A percentile compares a stretch with the other conserved stretches of the same genome.
Conservation (phyloP, 1,284 basidiomycete species). For the Ganoderma leucocontextum region DNA sequence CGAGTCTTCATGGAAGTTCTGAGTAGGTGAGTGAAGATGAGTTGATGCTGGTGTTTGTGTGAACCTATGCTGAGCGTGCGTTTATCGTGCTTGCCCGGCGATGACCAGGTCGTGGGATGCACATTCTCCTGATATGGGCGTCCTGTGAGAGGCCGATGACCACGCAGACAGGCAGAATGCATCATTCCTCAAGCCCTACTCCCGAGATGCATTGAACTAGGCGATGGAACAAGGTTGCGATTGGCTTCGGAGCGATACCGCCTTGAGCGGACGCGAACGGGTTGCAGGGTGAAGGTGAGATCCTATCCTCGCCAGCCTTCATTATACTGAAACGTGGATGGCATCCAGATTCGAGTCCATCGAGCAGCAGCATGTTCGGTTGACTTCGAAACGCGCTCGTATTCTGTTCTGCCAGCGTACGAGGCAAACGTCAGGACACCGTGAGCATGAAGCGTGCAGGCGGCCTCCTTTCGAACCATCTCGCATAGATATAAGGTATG, state of each 20-base stretch:
- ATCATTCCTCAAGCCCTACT: not conserved
- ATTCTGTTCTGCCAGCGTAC: not conserved
- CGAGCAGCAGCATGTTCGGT: not conserved
- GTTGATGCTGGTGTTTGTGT: not conserved
- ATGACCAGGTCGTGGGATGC: not conserved
- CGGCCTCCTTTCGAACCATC: not conserved
- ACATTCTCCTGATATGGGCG: not conserved
- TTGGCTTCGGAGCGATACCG: not conserved
- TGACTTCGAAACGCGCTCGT: not conserved
- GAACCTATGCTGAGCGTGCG: not conserved
- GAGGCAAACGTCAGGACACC: not conserved
- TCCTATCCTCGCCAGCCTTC: not conserved
- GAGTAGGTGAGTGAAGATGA: not conserved
- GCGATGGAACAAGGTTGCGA: not conserved
- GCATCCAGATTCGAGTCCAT: not conserved
- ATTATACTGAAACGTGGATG: not conserved
- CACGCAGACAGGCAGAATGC: not conserved
- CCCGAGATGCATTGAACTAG: not conserved
- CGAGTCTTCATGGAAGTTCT: not conserved
- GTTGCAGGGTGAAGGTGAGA: not conserved
- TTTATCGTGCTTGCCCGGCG: not conserved
- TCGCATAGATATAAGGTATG: constrained; percentile 1
- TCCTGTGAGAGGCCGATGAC: not conserved
- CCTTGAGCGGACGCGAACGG: not conserved
- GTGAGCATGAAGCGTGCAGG: not conserved